phyloP scores from a whole-genome alignment of 2,329 filamentous ascomycete genomes.

The Domatiomyces catenatus region DNA sequence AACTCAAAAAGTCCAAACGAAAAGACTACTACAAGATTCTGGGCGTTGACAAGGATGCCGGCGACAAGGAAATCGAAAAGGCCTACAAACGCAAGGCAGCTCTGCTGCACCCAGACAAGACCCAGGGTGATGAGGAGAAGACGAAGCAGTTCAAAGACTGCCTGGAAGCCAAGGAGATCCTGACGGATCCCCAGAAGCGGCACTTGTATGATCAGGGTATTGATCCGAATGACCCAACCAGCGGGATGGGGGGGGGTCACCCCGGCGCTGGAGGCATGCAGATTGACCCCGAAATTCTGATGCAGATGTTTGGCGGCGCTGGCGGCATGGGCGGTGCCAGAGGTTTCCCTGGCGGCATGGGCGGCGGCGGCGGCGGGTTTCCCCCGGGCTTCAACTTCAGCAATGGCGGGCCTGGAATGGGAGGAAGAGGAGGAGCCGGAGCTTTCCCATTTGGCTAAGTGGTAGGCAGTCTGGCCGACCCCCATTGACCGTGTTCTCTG shows the following conservation, averaged over 20 bases:
- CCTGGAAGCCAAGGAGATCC: conserved; percentile 86
- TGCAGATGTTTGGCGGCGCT: conserved; percentile 32
- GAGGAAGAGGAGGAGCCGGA: background rate
- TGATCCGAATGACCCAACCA: conserved; percentile 62
- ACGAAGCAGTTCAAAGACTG: conserved; percentile 95
- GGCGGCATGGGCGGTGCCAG: conserved; percentile 14
- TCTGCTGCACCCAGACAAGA: conserved; percentile 93
- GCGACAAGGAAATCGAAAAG: conserved; percentile 79
- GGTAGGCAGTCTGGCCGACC: background rate
- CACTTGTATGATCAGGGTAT: conserved; percentile 84
- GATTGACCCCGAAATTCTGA: conserved; percentile 24
- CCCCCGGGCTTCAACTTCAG: conserved; percentile 1
- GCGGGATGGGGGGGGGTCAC: conserved; percentile 49
- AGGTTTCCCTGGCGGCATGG: conserved; percentile 7
- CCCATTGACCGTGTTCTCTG: no score
- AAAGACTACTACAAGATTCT: conserved; percentile 99
- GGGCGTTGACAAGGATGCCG: conserved; percentile 69
- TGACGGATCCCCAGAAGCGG: conserved; percentile 89
- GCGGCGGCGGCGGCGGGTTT: conserved; percentile 14
- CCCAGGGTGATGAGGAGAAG: conserved; percentile 68
- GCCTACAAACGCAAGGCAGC: conserved; percentile 93
- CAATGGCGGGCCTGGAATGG: background rate
- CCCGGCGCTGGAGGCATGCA: conserved; percentile 31
- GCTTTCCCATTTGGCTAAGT: background rate
- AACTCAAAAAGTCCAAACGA: conserved; percentile 91